These are phyloP conservation scores for Anthracocystis panici-leucophaei DNA, from an alignment of 1,284 basidiomycete genomes.

Conservation along the genomic window DNA sequence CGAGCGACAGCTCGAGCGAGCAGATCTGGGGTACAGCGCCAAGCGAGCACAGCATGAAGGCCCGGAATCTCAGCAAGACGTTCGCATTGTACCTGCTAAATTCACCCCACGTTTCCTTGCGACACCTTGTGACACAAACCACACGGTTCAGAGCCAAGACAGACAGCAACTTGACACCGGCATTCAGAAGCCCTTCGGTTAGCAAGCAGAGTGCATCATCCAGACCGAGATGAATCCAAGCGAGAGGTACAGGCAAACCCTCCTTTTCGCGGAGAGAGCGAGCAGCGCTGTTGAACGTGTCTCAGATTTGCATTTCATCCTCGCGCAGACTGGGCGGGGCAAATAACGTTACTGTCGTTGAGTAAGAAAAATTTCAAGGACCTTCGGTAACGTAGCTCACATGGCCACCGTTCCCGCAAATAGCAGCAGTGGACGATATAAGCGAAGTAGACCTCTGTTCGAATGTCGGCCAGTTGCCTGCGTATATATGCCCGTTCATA, in stretches of 20 bases:
- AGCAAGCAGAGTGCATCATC: neutral
- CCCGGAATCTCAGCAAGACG: neutral
- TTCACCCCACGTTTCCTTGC: neutral
- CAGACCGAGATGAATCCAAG: neutral
- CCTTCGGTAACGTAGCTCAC: neutral
- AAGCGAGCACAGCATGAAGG: constrained; percentile 2
- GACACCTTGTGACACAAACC: neutral
- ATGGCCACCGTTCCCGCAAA: neutral
- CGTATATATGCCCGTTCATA: neutral
- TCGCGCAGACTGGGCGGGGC: constrained; percentile 4
- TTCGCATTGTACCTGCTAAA: neutral
- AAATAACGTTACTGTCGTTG: neutral
- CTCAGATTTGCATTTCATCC: constrained; percentile 11
- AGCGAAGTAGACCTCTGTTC: neutral
- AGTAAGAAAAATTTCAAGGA: neutral
- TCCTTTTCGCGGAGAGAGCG: neutral
- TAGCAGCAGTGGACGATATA: neutral
- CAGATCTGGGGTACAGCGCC: neutral
- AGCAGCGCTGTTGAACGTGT: constrained; percentile 11
- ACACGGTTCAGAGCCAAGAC: neutral
- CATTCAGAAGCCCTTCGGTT: neutral
- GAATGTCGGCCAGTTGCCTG: neutral
- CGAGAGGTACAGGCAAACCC: neutral
- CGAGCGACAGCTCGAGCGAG: no score
- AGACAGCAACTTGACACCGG: neutral